Percentiles rank a stretch among this genome's conserved stretches.
phyloP scores from a whole-genome alignment of 2,329 filamentous ascomycete species.

The Diaporthe ilicicola region DNA sequence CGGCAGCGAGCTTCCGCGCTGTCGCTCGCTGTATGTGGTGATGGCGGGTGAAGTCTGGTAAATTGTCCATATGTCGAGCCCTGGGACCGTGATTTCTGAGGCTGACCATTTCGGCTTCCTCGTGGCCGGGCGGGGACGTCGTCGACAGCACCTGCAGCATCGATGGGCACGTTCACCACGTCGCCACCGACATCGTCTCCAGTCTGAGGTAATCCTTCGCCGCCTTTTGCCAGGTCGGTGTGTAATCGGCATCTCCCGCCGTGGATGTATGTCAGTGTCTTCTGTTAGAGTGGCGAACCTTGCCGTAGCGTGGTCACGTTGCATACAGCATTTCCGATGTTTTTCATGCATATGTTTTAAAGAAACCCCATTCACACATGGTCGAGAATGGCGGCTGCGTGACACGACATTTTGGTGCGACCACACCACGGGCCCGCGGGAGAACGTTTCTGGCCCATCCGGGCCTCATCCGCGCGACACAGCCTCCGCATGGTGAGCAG shows the following conservation, averaged over 20 bases:
- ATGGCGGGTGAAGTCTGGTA: background rate
- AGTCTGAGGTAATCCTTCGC: background rate
- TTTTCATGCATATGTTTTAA: background rate
- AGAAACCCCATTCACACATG: background rate
- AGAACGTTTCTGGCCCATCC: background rate
- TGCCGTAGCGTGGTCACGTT: background rate
- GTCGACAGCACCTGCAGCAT: background rate
- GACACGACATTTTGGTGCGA: background rate
- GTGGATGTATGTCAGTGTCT: background rate
- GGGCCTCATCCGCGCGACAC: background rate
- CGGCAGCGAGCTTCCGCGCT: background rate
- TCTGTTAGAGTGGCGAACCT: background rate
- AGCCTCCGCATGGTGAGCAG: background rate
- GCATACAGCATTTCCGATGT: background rate
- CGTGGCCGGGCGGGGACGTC: background rate
- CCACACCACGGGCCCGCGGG: background rate
- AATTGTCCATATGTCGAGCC: background rate
- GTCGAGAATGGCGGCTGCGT: background rate
- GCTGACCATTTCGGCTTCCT: background rate
- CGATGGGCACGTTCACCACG: background rate
- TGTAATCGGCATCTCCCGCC: background rate
- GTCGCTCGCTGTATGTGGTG: no score
- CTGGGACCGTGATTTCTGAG: background rate
- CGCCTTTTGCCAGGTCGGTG: background rate
- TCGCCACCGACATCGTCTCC: background rate